Percentiles rank a stretch among this genome's conserved stretches.
phyloP scores from a whole-genome alignment of 176 grass and related monocot species.

The Juncus effusus region DNA sequence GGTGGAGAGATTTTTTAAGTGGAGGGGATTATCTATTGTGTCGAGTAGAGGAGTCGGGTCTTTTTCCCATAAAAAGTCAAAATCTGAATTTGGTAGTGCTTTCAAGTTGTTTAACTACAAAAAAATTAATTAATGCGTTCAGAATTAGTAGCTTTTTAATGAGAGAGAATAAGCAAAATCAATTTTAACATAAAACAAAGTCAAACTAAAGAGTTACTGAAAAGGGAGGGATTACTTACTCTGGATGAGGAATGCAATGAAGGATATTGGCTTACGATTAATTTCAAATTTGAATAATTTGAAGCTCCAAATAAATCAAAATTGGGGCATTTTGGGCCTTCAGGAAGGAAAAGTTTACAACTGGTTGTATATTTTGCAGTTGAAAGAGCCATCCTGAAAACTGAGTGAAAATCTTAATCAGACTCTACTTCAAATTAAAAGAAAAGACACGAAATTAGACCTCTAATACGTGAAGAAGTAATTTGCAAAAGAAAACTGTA shows the following conservation, averaged over 20 bases:
- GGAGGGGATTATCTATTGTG: conserved; percentile 52
- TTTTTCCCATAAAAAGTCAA: conserved; percentile 77
- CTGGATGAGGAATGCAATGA: background rate
- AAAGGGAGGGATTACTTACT: background rate
- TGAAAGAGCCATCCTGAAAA: conserved; percentile 8
- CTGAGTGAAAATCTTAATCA: background rate
- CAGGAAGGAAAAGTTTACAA: background rate
- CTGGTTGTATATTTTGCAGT: background rate
- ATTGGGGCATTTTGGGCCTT: background rate
- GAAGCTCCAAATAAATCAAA: background rate
- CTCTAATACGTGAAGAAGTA: background rate
- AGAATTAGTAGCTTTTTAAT: background rate
- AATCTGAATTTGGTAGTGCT: conserved; percentile 40
- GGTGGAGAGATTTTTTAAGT: conserved; percentile 74
- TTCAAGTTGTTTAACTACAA: conserved; percentile 33
- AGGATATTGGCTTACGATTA: background rate
- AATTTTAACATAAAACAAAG: no score
- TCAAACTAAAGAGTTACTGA: no score
- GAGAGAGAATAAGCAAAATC: background rate
- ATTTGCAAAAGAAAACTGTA: no score
- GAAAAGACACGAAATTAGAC: background rate
- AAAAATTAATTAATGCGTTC: conserved; percentile 6
- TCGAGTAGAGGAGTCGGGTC: conserved; percentile 65
- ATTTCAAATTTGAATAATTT: background rate
- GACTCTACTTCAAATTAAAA: background rate